phyloP scores from a whole-genome alignment of 2,329 filamentous ascomycete genomes.

The Ophiocordyceps camponoti-floridani region DNA sequence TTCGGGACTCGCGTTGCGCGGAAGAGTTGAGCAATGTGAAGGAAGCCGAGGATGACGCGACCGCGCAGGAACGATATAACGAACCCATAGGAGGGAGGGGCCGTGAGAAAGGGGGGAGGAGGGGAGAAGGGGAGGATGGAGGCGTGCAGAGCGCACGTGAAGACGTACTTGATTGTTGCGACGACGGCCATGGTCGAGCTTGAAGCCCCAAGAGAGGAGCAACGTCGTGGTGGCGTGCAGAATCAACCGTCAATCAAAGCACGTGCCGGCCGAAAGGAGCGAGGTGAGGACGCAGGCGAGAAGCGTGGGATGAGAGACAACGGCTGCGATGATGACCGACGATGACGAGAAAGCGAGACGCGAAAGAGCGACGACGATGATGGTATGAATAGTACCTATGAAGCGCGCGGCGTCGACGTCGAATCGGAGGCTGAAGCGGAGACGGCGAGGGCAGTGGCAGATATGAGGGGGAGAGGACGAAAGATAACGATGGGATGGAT shows the following conservation, averaged over 20 bases:
- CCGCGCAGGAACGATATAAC: neutral
- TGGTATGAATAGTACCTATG: neutral
- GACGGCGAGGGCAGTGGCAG: neutral
- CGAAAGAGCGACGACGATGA: neutral
- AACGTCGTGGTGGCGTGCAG: neutral
- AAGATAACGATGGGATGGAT: neutral
- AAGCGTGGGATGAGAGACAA: neutral
- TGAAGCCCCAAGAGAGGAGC: neutral
- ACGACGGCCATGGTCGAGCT: slow-evolving; percentile 36
- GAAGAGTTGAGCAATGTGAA: too few relatives aligned
- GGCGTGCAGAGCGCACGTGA: neutral
- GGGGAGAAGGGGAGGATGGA: neutral
- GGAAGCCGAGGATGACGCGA: neutral
- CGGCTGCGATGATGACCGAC: neutral
- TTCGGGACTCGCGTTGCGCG: neutral
- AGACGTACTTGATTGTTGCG: slow-evolving; percentile 45
- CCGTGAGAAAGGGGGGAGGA: slow-evolving; percentile 3
- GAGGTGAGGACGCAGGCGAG: neutral
- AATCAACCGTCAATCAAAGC: neutral
- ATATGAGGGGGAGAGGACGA: neutral
- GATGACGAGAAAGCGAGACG: neutral
- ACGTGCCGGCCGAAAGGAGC: neutral
- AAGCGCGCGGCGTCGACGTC: neutral
- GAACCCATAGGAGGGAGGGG: neutral
- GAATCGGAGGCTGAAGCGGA: neutral